A percentile compares a stretch with the other conserved stretches of the same genome.
phyloP scores from a whole-genome alignment of 169 alveolate species.

The Plasmodium vinckei region DNA sequence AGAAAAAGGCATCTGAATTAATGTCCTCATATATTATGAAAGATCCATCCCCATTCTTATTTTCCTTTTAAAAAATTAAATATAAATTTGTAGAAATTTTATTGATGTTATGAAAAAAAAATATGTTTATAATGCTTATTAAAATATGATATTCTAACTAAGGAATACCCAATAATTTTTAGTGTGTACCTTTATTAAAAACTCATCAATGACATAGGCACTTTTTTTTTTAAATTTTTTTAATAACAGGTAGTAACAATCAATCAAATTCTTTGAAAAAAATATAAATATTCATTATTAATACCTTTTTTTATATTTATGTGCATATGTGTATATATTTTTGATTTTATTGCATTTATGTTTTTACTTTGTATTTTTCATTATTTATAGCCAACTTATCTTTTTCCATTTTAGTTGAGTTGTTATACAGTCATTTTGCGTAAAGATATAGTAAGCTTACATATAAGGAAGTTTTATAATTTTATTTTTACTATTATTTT shows the following conservation, averaged over 20 bases:
- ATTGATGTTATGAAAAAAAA: neutral
- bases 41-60: slow-evolving; percentile 42
- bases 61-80: slow-evolving; percentile 41
- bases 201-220: slow-evolving; percentile 62
- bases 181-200: slow-evolving; percentile 46
- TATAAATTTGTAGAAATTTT: slow-evolving; percentile 1
- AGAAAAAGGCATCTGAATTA: slow-evolving; percentile 41
- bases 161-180: neutral
- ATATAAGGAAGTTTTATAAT: too few relatives aligned
- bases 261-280: slow-evolving; percentile 41
- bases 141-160: too few relatives aligned
- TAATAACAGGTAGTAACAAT: slow-evolving; percentile 60
- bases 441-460: too few relatives aligned
- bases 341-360: neutral
- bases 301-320: neutral
- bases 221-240: slow-evolving; percentile 62
- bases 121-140: too few relatives aligned
- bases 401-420: slow-evolving; percentile 12
- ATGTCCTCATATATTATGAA: slow-evolving; percentile 65
- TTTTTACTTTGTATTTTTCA: slow-evolving; percentile 27
- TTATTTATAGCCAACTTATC: slow-evolving; percentile 9
- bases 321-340: neutral
- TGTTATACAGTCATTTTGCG: neutral
- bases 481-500: too few relatives aligned
- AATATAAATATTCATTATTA: neutral